Base-by-base conservation (phyloP, 148 eudicot genomes). In the Gaultheria prostrata region DNA sequence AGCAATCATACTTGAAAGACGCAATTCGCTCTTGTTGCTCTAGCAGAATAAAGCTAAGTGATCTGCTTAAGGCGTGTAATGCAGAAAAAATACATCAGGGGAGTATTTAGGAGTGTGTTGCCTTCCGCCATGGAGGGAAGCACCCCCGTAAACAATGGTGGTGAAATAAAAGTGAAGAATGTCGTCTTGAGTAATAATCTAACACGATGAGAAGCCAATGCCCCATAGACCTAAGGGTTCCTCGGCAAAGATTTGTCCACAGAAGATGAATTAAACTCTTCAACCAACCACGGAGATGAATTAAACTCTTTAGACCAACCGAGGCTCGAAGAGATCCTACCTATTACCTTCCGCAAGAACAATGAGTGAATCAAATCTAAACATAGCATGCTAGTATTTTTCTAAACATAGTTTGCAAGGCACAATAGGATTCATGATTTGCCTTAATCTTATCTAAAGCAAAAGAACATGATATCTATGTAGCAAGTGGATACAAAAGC, bases 401-500 rank as follows among this genome's bases (percentile, higher is more conserved):
- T n/a, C n/a, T n/a, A n/a, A n/a, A n/a, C n/a, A n/a, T n/a, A n/a
- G 5, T 39, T 39, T 17, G 35, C 72, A 67, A 13, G 39, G 35
- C 72, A 13, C 72, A 13, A 5, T 14, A 28, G 71, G 70, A 6
- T 28, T 12, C 13, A 65, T 28, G 39, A 13, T 17, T 12, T 28
- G 18, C 35, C 35, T 30, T 67, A 4, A 28, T 1, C 35, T 67
- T 67, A 28, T 28, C 72, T 28, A 28, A 67, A 67, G 35, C 35
- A 67, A 28, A 67, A 28, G 14, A 2, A 61, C 14, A 61, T 61
- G 13, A 61, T 4, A 61, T 61, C 69, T 61, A 61, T 24, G 35
- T 12, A 26, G 72, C 72, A 67, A 67, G 39, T 67, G 72, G 39
- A 67, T 39, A 35, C 72, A 67, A 30, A 67, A 67, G 72, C 72